Conservation (phyloP, 768 basidiomycete species). For the Suillus subaureus region DNA sequence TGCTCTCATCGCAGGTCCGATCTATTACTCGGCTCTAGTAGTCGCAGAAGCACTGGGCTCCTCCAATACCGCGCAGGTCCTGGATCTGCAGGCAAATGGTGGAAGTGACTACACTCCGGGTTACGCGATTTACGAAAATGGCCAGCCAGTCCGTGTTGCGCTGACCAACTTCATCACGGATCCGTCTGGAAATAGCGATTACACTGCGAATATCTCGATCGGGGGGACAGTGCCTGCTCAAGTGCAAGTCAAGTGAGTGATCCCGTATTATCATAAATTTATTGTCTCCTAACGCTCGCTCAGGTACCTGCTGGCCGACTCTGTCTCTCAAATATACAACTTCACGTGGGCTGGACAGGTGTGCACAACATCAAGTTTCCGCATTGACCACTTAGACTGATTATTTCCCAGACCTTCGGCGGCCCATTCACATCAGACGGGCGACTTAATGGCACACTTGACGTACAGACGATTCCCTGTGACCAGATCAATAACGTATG, state of each 20-base stretch:
- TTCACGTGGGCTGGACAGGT: slow-evolving; percentile 83
- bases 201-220: slow-evolving; percentile 52
- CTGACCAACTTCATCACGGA: slow-evolving; percentile 78
- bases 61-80: slow-evolving; percentile 61
- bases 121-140: slow-evolving; percentile 71
- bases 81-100: slow-evolving; percentile 61
- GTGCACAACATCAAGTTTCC: slow-evolving; percentile 12
- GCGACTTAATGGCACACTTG: slow-evolving; percentile 54
- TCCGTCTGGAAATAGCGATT: slow-evolving; percentile 52
- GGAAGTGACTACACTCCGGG: slow-evolving; percentile 61
- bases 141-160: slow-evolving; percentile 58
- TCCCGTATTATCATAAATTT: neutral
- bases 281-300: neutral
- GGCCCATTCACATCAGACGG: slow-evolving; percentile 68
- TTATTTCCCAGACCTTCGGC: slow-evolving; percentile 54
- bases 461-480: slow-evolving; percentile 63
- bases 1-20: slow-evolving; percentile 36
- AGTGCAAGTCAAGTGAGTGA: slow-evolving; percentile 55
- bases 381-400: slow-evolving; percentile 2
- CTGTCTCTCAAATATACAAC: slow-evolving; percentile 61
- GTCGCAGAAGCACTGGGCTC: slow-evolving; percentile 73
- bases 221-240: slow-evolving; percentile 46
- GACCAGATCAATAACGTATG: slow-evolving; percentile 56
- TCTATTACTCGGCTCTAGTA: slow-evolving; percentile 74
- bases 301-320: slow-evolving; percentile 59